phyloP scores from a whole-genome alignment of 768 basidiomycete genomes.

The Leccinellum rugosiceps region DNA sequence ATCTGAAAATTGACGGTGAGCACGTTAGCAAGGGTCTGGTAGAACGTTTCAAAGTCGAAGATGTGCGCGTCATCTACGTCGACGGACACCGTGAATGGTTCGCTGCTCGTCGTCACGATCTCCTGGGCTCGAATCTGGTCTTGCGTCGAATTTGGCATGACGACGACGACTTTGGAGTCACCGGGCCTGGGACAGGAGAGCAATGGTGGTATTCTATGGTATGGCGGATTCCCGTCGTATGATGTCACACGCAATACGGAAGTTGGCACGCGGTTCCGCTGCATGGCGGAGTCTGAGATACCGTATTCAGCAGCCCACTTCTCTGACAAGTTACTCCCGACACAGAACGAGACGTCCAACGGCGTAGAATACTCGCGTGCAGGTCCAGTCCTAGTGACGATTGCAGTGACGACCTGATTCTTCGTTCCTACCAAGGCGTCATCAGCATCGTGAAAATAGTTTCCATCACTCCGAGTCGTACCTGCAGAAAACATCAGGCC shows the following conservation, averaged over 20 bases:
- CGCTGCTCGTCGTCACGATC: conserved; percentile 8
- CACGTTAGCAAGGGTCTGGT: conserved; percentile 8
- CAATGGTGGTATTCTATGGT: no score
- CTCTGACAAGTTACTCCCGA: neutral
- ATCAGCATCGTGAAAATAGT: neutral
- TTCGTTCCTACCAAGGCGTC: neutral
- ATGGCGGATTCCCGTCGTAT: neutral
- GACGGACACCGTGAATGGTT: conserved; percentile 3
- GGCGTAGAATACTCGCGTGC: conserved; percentile 7
- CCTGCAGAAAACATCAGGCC: neutral
- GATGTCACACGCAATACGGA: neutral
- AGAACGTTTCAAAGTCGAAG: conserved; percentile 11
- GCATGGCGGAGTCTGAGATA: neutral
- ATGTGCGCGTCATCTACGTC: conserved; percentile 1
- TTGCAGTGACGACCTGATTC: neutral
- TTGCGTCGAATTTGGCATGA: conserved; percentile 6
- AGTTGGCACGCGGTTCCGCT: no score
- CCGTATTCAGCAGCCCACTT: conserved; percentile 9
- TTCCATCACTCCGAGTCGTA: neutral
- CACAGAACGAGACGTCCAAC: neutral
- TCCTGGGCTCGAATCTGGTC: conserved; percentile 3
- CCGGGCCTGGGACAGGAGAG: neutral
- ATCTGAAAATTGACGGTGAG: conserved; percentile 1
- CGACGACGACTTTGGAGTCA: neutral
- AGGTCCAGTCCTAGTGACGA: conserved; percentile 13